Evolutionary conservation across 139 green algal species (phyloP).

Genomic region (Asterochloris sp.): DNA sequence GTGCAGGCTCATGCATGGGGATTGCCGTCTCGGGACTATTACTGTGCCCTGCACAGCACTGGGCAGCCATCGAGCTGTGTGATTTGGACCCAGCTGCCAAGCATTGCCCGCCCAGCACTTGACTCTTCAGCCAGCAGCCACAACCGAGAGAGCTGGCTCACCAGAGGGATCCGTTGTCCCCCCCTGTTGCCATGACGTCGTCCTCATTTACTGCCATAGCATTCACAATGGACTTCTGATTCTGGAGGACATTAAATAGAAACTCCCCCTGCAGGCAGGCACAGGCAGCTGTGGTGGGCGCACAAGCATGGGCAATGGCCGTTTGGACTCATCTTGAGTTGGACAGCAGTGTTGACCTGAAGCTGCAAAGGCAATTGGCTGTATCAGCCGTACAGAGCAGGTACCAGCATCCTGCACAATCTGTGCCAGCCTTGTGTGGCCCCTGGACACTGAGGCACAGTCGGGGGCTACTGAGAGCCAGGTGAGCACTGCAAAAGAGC

Average conservation of each 20-base stretch:
- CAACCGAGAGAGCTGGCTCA: slow-evolving; percentile 4
- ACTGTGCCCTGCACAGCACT: not conserved
- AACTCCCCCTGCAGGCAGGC: slow-evolving; percentile 73
- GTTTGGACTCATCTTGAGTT: not conserved
- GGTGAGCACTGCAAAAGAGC: too few species aligned
- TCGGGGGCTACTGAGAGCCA: too few species aligned
- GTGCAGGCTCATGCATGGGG: too few species aligned
- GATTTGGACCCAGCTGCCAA: not conserved
- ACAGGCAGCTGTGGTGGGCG: slow-evolving; percentile 23
- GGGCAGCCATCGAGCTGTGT: not conserved
- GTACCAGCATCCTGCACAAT: too few species aligned
- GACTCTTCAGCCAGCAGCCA: too few species aligned
- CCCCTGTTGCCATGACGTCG: slow-evolving; percentile 84
- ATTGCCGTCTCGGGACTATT: too few species aligned
- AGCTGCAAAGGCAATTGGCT: not conserved
- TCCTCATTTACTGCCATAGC: slow-evolving; percentile 92
- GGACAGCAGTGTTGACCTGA: not conserved
- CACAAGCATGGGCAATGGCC: not conserved
- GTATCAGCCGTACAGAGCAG: too few species aligned
- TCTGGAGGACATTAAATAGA: slow-evolving; percentile 94
- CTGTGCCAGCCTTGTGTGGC: too few species aligned
- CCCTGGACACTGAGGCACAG: too few species aligned
- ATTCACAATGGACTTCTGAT: slow-evolving; percentile 95
- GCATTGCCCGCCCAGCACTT: too few species aligned
- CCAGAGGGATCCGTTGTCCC: slow-evolving; percentile 74